Evolutionary conservation across 371 early-diverging fungal genomes (phyloP), one percentile per base, ranked within the genome.

Genomic region (Saksenaea vasiformis): DNA sequence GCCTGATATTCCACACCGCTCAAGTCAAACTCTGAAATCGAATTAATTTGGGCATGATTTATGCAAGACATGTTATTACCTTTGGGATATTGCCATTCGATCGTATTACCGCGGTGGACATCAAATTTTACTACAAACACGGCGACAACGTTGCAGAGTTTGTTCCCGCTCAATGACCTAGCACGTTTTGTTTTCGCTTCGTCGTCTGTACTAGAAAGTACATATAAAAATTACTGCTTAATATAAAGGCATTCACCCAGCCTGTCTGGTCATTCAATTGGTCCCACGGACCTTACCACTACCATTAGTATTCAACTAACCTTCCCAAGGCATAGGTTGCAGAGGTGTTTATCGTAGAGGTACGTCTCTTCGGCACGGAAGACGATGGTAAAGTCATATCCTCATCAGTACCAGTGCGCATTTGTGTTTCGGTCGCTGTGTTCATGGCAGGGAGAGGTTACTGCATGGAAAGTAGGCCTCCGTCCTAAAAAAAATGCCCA

Each of bases 71-170:
- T 15, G 35, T 54, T 65, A 79, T 54, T 65, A 79, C 85, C 80
- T 60, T 64, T 36, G 4, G 85, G 85, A 53, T 78, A 76, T 56
- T 85, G 85, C 87, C 88, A 88, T 54, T 82, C 86, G 35, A 88
- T 68, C 0, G 79, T 68, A 65, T 88, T 88, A 36, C 88, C 88
- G 41, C 63, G 73, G 14, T 77, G 72, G 10, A 80, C 78, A 67
- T 88, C 86, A 58, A 88, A 88, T 26, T 83, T 76, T 53, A 73
- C 79, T 13, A 85, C 69, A 64, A 85, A 88, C 14, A 86, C 74
- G 47, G 85, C 87, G 41, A 76, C 73, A 19, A 87, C 58, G 51
- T 80, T 76, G 11, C 43, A 26, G 7, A 53, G 35, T 15, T 24
- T 56, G 35, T 56, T 26, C 15, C 27, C 17, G 3, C 43, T 19